Base-by-base conservation (phyloP, 2,329 filamentous ascomycete species). In the Zasmidium citrigriseum region DNA sequence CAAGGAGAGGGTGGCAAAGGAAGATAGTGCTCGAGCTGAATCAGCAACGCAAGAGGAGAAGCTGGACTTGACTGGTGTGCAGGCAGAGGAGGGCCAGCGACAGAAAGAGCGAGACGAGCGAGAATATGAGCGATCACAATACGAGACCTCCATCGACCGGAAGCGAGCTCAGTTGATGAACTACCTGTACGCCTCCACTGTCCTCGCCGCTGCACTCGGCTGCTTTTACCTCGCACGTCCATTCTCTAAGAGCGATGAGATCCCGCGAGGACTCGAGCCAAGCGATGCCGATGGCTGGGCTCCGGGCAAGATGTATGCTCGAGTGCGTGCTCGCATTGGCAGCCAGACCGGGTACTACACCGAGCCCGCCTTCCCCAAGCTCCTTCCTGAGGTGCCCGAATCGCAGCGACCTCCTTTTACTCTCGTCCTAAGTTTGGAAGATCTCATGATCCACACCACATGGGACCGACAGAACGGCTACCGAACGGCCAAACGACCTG, bases 381-480 rank as follows among this genome's bases (percentile, higher is more conserved):
- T 99, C 58, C 83, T 99, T 20, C 95, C 91, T 5, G 89, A 93
- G 65, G 83, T 87, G 44, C 83, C 96, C 64, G 89, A 91, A 18
- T 85, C 85, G 55, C 88, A 92, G 70, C 87, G 89, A 67, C 89
- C 90, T 49, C 93, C 93, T 10, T 96, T 96, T 76, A 98, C 95
- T 0, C 82, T 99, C 25, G 93, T 96, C 25, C 81, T 99, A 67
- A 95, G 90, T 73, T 79, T 99, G 70, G 95, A 99, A 74, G 93
- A 99, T 74, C 83, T 99, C 68, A 83, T 99, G 54, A 86, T 99
- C 25, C 93, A 97, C 78, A 96, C 90, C 71, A 91, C 96, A 73
- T 99, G 95, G 95, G 86, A 87, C 22, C 86, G 93, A 57, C 91
- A 98, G 73, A 89, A 97, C 72, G 95, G 95, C 59, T 99, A 95